Evolutionary conservation across 2,329 filamentous ascomycete species (phyloP), one percentile per base, ranked within the genome.

Genomic region (Cryphonectria nitschkei): DNA sequence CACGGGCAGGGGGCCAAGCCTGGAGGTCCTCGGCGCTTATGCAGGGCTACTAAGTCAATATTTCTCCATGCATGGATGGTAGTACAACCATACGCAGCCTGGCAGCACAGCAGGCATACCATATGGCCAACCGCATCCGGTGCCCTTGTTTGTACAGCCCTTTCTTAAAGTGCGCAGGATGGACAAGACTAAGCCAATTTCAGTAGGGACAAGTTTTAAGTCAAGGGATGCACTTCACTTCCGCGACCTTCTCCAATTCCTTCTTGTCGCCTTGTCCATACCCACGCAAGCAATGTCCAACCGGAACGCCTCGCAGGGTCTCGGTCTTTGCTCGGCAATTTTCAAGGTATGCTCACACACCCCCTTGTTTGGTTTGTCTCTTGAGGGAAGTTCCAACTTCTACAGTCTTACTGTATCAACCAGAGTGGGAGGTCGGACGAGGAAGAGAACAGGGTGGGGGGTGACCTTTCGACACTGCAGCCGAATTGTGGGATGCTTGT

Each of bases 321-420:
- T 70, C 69, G 69, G 69, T 43, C 26, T 70, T 70, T 34, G 41
- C 60, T 70, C 69, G 69, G 69, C 32, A 61, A 70, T 26, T n/a
- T n/a, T 50, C 14, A 8, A 9, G 46, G 46, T n/a, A 2, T 50
- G 46, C 46, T 50, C 16, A 8, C 46, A n/a, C 4, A 5, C 22
- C 22, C 46, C 19, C 19, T 50, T 50, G 46, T 7, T 50, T n/a
- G 46, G 22, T n/a, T 11, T n/a, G 46, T 50, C 46, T 22, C 19
- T n/a, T n/a, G 19, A 7, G 2, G 4, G 29, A 32, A 19, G 54
- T 3, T 58, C 14, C 34, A 32, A 1, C 54, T 19, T n/a, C 43
- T 5, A 6, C 22, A 16, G 11, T 2, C n/a, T 50, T n/a, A 50
- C 46, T 50, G 22, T 50, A 50, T 50, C 22, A 50, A n/a, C 46